phyloP scores from a whole-genome alignment of 2,329 filamentous ascomycete species.

The Botryotinia calthae region DNA sequence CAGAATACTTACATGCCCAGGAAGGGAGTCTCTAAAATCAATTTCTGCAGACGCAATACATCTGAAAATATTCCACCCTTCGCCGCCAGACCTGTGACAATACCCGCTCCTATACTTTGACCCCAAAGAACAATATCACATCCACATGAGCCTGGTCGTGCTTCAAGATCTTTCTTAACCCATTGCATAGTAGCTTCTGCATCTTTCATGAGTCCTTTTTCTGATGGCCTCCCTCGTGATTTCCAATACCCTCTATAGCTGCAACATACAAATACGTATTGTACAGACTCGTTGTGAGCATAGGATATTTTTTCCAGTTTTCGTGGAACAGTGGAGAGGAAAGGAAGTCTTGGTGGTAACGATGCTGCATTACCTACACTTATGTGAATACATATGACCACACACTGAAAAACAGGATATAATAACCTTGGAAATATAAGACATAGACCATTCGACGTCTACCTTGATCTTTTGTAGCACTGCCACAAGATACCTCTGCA shows the following conservation, averaged over 20 bases:
- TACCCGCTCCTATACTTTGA: conserved; percentile 71
- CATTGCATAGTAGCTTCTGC: conserved; percentile 62
- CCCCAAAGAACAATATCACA: conserved; percentile 64
- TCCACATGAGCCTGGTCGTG: conserved; percentile 23
- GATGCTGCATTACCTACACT: conserved; percentile 57
- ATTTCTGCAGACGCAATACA: conserved; percentile 39
- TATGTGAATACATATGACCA: conserved; percentile 28
- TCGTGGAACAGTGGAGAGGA: conserved; percentile 53
- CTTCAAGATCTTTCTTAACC: conserved; percentile 48
- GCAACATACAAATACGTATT: conserved; percentile 53
- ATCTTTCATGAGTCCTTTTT: conserved; percentile 68
- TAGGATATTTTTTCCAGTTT: conserved; percentile 42
- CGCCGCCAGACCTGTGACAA: conserved; percentile 55
- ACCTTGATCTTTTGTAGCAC: not conserved
- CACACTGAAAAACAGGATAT: conserved; percentile 23
- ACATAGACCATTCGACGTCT: conserved; percentile 46
- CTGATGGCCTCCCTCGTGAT: conserved; percentile 67
- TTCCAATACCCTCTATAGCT: conserved; percentile 65
- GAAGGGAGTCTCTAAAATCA: conserved; percentile 77
- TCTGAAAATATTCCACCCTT: conserved; percentile 23
- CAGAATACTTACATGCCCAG: conserved; percentile 50
- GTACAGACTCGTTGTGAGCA: conserved; percentile 22
- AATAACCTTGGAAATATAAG: conserved; percentile 55
- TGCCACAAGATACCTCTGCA: conserved; percentile 29
- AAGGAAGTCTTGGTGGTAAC: conserved; percentile 54